Evolutionary conservation across 2,329 filamentous ascomycete species (phyloP), one percentile per base, ranked within the genome.

Genomic region (Penicillium olsonii): DNA sequence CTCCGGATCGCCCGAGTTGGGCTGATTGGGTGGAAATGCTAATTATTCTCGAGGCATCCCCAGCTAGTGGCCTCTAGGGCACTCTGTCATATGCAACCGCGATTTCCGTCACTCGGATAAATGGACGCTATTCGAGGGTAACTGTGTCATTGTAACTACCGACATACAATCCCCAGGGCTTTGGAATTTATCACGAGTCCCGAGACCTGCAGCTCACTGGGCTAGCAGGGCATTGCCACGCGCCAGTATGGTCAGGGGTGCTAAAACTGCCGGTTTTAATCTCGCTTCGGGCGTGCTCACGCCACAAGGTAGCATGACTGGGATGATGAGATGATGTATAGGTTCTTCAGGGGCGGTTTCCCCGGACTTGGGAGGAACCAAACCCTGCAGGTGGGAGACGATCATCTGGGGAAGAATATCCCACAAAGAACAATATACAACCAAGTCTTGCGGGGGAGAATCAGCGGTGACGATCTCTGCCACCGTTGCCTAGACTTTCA

Each of bases 331-430:
- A 29, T 29, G 14, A 31, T 35, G 15, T 19, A 42, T 31, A 37
- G 43, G 38, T 52, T 50, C 34, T 42, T 41, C 50, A 34, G 43
- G 50, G 42, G 51, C 44, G 48, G 38, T 50, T 52, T 40, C 48
- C 48, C 48, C 53, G 33, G 41, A 44, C 42, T 46, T 51, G 34
- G n/a, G 35, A 15, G 15, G 15, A 38, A 37, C 20, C 19, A 18
- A 35, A 26, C 47, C 54, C 45, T 55, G 56, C 48, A 55, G 48
- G 51, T 42, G 27, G 15, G n/a, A 47, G 46, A 45, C 42, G 53
- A 54, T 57, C 47, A 19, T 45, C 45, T 48, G 50, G 52, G 45
- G 57, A 40, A 48, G 11, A 8, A 46, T 14, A 26, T n/a, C 39
- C 33, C 17, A 35, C n/a, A 19, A n/a, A 47, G 11, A 35, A 27